phyloP scores from a whole-genome alignment of 2,329 filamentous ascomycete species.

The Alternaria incomplexa region DNA sequence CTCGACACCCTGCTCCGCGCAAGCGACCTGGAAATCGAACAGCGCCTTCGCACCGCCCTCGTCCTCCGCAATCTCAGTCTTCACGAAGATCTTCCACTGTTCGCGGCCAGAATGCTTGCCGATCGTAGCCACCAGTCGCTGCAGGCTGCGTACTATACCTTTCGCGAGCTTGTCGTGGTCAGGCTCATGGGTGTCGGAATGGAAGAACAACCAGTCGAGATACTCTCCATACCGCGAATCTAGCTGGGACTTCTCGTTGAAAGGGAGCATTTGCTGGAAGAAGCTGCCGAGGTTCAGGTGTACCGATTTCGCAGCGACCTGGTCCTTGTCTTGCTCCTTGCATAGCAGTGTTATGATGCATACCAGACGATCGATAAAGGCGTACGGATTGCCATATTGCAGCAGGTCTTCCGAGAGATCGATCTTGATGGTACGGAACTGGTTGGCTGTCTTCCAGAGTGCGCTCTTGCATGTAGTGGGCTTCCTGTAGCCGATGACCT shows the following conservation, averaged over 20 bases:
- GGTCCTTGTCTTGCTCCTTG: constrained; percentile 6
- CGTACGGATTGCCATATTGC: constrained; percentile 1
- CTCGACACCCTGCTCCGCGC: neutral
- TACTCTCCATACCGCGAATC: neutral
- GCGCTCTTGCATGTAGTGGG: neutral
- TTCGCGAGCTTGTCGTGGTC: constrained; percentile 5
- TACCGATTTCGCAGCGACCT: neutral
- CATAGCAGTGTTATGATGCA: constrained; percentile 11
- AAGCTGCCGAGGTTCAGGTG: constrained; percentile 12
- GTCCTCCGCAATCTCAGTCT: neutral
- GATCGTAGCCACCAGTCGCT: neutral
- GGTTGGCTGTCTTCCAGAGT: constrained; percentile 17
- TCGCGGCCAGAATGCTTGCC: neutral
- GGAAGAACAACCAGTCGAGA: constrained; percentile 2
- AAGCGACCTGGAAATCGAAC: neutral
- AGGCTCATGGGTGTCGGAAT: neutral
- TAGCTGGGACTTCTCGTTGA: constrained; percentile 8
- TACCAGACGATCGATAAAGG: constrained; percentile 4
- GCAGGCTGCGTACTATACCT: neutral
- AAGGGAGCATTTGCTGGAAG: constrained; percentile 16
- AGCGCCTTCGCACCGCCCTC: neutral
- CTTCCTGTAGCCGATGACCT: neutral
- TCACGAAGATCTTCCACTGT: constrained; percentile 6
- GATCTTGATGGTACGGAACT: constrained; percentile 11
- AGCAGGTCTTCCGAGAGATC: neutral